Evolutionary conservation across 1,284 basidiomycete species (phyloP), one percentile per base, ranked within the genome.

Genomic region (Polyporus tsugae): DNA sequence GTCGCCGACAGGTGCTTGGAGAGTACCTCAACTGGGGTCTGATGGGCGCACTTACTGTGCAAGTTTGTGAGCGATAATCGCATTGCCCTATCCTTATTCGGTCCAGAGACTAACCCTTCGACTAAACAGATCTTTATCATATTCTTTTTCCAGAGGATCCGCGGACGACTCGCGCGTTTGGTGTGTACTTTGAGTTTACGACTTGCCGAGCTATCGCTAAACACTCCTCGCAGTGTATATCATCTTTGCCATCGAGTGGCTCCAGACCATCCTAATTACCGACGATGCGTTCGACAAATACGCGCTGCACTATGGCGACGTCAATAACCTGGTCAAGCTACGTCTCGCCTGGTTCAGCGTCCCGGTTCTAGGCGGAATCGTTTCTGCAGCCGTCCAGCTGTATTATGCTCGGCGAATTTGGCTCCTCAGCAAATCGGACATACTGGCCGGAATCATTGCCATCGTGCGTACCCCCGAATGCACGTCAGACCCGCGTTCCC

Each of bases 321-420:
- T 61, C 4, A 44, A 35, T 4, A 55, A 60, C 36, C 46, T 75
- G 11, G 46, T 60, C 57, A 35, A 61, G 5, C 69, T 71, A 39
- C 62, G 72, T 62, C 69, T 67, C 49, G 60, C 63, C 1, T 76
- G 75, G 75, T 70, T 76, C 65, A 72, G 71, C 65, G 66, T 72
- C 39, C 66, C 71, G 9, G 61, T 76, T 38, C 70, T 76, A 67
- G 70, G 68, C 44, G 69, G 62, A 4, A 19, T 76, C 2, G 59
- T 73, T 19, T 70, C 73, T 11, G 61, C 46, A 11, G 69, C 61
- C 38, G 73, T 75, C 13, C 74, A 75, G 52, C n/a, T 61, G 9
- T 74, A 65, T 60, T 76, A 70, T 41, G 67, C 70, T 25, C 70
- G 74, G 67, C 60, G 74, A 6, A 73, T 76, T 29, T 73, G 55